phyloP scores from a whole-genome alignment of 2,329 filamentous ascomycete genomes.

The Ophiocordyceps sinensis region DNA sequence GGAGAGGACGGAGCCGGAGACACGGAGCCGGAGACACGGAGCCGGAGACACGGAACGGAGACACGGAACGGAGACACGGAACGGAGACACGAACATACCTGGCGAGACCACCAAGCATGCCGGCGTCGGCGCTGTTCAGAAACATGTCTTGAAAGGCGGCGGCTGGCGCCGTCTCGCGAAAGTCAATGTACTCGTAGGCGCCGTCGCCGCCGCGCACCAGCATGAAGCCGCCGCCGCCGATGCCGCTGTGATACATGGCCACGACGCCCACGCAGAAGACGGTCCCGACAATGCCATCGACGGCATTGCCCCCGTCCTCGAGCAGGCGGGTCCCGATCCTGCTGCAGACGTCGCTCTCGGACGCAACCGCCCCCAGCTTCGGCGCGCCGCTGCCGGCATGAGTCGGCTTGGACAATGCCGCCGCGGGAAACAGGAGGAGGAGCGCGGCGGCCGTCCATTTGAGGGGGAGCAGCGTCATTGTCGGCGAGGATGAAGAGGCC shows the following conservation, averaged over 20 bases:
- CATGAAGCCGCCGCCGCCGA: constrained; percentile 71
- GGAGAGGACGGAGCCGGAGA: too few relatives aligned
- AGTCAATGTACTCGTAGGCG: constrained; percentile 68
- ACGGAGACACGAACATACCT: constrained; percentile 31
- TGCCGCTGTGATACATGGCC: constrained; percentile 53
- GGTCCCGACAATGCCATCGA: constrained; percentile 50
- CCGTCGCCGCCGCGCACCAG: constrained; percentile 51
- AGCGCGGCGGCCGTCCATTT: not conserved
- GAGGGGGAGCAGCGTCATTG: not conserved
- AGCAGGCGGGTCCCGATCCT: constrained; percentile 42
- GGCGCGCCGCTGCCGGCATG: not conserved
- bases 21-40: too few relatives aligned
- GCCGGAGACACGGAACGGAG: too few relatives aligned
- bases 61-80: too few relatives aligned
- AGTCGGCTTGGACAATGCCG: not conserved
- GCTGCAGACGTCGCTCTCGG: constrained; percentile 44
- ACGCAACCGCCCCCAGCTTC: constrained; percentile 42
- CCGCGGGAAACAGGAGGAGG: not conserved
- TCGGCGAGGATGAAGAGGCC: not conserved
- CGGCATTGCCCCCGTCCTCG: constrained; percentile 47
- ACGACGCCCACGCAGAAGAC: constrained; percentile 49
- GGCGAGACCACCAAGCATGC: constrained; percentile 56
- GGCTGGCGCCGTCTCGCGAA: constrained; percentile 70
- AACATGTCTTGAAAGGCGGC: constrained; percentile 74
- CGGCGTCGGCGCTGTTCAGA: constrained; percentile 47